Conservation (phyloP, 768 basidiomycete species). For the Suillus spraguei region DNA sequence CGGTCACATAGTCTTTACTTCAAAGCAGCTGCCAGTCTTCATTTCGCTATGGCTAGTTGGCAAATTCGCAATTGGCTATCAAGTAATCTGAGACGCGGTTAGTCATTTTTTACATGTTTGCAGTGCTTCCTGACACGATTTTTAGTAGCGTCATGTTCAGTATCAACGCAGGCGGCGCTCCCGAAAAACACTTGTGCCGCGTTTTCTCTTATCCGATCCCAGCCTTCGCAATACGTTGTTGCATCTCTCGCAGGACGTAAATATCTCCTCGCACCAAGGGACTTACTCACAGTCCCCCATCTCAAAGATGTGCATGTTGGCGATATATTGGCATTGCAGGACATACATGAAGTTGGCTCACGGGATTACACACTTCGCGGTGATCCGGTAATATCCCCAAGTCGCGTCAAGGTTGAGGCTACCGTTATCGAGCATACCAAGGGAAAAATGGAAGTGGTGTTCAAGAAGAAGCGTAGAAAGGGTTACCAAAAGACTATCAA, state of each 20-base stretch:
- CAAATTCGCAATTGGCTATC: conserved; percentile 29
- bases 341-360: conserved; percentile 94
- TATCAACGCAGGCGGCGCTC: conserved; percentile 34
- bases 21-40: conserved; percentile 1
- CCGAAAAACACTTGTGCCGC: conserved; percentile 58
- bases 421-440: conserved; percentile 99
- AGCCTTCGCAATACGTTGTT: conserved; percentile 91
- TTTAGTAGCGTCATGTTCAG: conserved; percentile 26
- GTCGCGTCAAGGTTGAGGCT: conserved; percentile 73
- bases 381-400: conserved; percentile 66
- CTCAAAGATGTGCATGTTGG: conserved; percentile 87
- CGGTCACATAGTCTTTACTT: conserved; percentile 13
- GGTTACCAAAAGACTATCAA: conserved; percentile 94
- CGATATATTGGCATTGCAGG: conserved; percentile 76
- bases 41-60: conserved; percentile 19
- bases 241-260: conserved; percentile 85
- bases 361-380: conserved; percentile 92
- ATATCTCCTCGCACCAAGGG: conserved; percentile 88
- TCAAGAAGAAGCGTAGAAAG: conserved; percentile 99
- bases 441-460: conserved; percentile 85
- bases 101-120: background rate
- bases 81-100: conserved; percentile 27
- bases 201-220: conserved; percentile 81
- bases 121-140: conserved; percentile 10
- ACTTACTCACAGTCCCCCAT: conserved; percentile 91